Evolutionary conservation across 805 yeast species (phyloP).

Genomic region (Starmerella sirachaensis): DNA sequence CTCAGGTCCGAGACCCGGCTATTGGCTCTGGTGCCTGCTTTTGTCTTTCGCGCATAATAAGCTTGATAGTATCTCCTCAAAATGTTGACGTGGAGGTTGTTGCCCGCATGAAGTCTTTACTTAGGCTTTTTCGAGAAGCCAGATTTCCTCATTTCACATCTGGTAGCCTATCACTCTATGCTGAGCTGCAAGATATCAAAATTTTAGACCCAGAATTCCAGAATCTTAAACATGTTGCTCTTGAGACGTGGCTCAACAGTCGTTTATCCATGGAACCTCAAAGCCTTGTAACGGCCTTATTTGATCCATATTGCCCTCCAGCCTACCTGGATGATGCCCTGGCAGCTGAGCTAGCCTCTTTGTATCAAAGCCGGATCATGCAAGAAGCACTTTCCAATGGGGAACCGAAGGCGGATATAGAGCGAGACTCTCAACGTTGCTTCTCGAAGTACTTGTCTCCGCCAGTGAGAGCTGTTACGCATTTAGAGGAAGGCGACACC

Average conservation of each 20-base stretch:
- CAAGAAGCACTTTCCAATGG: no score
- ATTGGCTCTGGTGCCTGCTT: slow-evolving; percentile 12
- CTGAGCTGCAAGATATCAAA: background rate
- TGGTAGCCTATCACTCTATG: slow-evolving; percentile 10
- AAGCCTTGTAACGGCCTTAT: background rate
- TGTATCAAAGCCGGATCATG: no score
- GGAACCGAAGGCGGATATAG: no score
- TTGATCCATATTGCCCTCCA: background rate
- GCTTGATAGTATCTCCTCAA: background rate
- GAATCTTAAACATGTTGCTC: background rate
- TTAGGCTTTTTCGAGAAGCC: background rate
- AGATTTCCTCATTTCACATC: slow-evolving; percentile 6
- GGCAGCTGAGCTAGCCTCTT: background rate
- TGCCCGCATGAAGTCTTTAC: background rate
- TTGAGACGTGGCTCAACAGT: slow-evolving; percentile 4
- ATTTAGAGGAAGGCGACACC: no score
- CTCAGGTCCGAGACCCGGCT: background rate
- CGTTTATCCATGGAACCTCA: background rate
- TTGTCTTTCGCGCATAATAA: slow-evolving; percentile 3
- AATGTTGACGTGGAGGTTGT: slow-evolving; percentile 1
- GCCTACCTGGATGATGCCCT: slow-evolving; percentile 1
- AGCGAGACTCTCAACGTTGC: no score
- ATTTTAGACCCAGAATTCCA: slow-evolving; percentile 13
- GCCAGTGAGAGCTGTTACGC: no score
- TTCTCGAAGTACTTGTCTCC: no score